Percentiles rank a stretch among this genome's conserved stretches.
Conservation (phyloP, 2,329 filamentous ascomycete species). For the Chaetothyriales sp. region DNA sequence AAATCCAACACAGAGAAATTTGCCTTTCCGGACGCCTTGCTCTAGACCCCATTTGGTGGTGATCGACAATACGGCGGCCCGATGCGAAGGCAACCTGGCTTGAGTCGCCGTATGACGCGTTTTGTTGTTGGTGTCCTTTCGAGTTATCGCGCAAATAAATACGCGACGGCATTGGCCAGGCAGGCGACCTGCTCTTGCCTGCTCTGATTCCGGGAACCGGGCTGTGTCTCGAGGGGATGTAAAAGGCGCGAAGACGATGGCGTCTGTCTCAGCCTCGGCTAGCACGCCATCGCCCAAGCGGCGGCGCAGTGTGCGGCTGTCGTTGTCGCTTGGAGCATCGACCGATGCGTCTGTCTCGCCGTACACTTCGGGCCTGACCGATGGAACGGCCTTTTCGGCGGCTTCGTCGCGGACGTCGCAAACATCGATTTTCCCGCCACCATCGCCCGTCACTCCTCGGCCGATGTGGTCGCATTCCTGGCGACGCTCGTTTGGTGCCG, state of each 20-base stretch:
- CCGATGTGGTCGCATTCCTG: conserved; percentile 25
- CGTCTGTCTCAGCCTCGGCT: not conserved
- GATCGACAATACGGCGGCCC: too few species aligned
- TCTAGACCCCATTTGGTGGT: not conserved
- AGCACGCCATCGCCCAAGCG: not conserved
- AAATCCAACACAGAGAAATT: not conserved
- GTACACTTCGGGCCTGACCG: not conserved
- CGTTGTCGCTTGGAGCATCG: not conserved
- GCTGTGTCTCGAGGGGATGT: not conserved
- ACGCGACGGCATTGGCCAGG: too few species aligned
- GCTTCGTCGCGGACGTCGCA: conserved; percentile 17
- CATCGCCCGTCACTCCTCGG: conserved; percentile 27
- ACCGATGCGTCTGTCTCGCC: not conserved
- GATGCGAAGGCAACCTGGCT: too few species aligned
- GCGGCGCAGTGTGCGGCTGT: not conserved
- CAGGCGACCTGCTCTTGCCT: not conserved
- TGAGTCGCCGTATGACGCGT: too few species aligned
- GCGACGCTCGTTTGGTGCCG: conserved; percentile 3
- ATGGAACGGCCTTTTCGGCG: conserved; percentile 14
- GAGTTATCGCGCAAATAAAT: too few species aligned
- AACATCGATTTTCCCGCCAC: conserved; percentile 13
- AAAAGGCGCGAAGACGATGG: not conserved
- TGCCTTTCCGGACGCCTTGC: not conserved
- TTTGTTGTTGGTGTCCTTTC: too few species aligned
- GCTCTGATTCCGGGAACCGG: not conserved